These are phyloP conservation scores for Solanum chilense DNA, from an alignment of 257 asterid species.

Conservation along the genomic window DNA sequence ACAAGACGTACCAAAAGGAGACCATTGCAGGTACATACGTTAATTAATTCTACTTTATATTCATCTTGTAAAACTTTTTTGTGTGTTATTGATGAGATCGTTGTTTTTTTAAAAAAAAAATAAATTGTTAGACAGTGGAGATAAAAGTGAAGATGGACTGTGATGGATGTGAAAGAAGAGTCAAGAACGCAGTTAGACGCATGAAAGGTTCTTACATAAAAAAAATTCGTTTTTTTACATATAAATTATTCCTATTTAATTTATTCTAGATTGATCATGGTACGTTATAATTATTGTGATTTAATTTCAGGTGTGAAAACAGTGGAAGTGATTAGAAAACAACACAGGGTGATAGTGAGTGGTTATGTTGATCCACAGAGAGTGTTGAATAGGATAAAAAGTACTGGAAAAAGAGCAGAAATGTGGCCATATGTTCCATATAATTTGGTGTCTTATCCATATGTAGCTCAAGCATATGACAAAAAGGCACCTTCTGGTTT, in stretches of 20 bases:
- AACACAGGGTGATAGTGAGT: constrained; percentile 55
- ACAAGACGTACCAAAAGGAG: constrained; percentile 48
- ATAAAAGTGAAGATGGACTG: constrained; percentile 87
- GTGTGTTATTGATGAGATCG: not conserved
- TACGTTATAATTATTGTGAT: not conserved
- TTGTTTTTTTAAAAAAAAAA: too few relatives aligned
- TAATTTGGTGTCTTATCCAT: constrained; percentile 63
- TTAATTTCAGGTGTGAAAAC: constrained; percentile 47
- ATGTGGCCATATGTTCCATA: constrained; percentile 82
- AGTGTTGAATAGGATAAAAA: constrained; percentile 56
- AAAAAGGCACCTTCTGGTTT: constrained; percentile 73
- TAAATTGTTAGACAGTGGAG: constrained; percentile 59
- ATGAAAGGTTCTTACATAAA: constrained; percentile 43
- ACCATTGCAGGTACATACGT: constrained; percentile 60
- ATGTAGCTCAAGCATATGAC: constrained; percentile 57
- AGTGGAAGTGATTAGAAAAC: constrained; percentile 58
- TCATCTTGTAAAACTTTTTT: not conserved
- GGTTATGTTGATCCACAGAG: constrained; percentile 61
- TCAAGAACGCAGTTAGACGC: constrained; percentile 53
- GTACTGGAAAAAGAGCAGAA: constrained; percentile 76
- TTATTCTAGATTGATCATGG: too few relatives aligned
- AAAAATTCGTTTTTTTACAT: too few relatives aligned
- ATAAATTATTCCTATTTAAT: too few relatives aligned
- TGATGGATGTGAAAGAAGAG: constrained; percentile 93
- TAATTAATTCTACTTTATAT: not conserved